A percentile compares a stretch with the other conserved stretches of the same genome.
Evolutionary conservation across 805 yeast genomes (phyloP).

Genomic region (Yamadazyma endophytica): DNA sequence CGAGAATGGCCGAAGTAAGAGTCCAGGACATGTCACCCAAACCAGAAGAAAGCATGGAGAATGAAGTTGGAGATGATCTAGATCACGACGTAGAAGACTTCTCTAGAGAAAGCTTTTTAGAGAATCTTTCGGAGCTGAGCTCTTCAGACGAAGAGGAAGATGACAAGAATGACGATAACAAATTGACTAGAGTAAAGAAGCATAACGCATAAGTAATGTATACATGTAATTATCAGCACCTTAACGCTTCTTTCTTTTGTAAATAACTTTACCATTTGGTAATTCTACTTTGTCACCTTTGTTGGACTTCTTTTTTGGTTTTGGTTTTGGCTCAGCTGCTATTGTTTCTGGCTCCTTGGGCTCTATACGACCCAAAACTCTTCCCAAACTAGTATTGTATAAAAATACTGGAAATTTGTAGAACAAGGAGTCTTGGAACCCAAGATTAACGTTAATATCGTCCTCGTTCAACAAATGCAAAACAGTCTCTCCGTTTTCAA

Average conservation of each 20-base stretch:
- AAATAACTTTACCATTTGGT: conserved; percentile 60
- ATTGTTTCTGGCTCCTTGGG: conserved; percentile 9
- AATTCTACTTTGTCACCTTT: conserved; percentile 45
- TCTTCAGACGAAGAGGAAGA: conserved; percentile 26
- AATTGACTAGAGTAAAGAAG: conserved; percentile 39
- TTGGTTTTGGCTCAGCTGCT: conserved; percentile 13
- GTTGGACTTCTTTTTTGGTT: conserved; percentile 27
- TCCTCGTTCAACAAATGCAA: conserved; percentile 42
- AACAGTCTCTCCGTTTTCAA: conserved; percentile 29
- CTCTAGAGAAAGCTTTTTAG: conserved; percentile 30
- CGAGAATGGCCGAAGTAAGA: conserved; percentile 15
- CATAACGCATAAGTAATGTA: conserved; percentile 20
- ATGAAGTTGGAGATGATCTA: conserved; percentile 23
- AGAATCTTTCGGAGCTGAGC: conserved; percentile 42
- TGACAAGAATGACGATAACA: conserved; percentile 21
- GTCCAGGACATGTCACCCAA: conserved; percentile 33
- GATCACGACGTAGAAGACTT: conserved; percentile 21
- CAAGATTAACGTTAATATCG: conserved; percentile 44
- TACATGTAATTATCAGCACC: conserved; percentile 4
- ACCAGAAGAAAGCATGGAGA: conserved; percentile 13
- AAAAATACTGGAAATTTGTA: conserved; percentile 36
- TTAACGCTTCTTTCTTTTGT: no score
- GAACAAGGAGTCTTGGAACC: conserved; percentile 45
- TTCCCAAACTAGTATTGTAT: conserved; percentile 47
- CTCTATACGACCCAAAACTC: conserved; percentile 11